Conservation (phyloP, 352 stramenopile genomes). For the Globisporangium radiosum region DNA sequence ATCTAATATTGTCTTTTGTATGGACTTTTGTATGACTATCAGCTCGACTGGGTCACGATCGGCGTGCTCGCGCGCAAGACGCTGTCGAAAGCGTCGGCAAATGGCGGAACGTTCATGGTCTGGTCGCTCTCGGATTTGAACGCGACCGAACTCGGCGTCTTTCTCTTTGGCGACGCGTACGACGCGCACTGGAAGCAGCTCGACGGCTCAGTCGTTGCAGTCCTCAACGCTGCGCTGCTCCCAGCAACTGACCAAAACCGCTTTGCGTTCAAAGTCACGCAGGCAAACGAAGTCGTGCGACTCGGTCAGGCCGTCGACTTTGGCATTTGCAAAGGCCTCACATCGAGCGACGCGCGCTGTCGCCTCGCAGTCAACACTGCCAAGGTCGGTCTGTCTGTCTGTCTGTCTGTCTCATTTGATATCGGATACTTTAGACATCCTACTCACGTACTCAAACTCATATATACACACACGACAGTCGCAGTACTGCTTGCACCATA, state of each 20-base stretch:
- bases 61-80: constrained; percentile 69
- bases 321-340: constrained; percentile 74
- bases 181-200: constrained; percentile 53
- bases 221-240: constrained; percentile 64
- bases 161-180: constrained; percentile 75
- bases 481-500: constrained; percentile 76
- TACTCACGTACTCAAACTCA: background rate
- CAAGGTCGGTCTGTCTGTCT: constrained; percentile 25
- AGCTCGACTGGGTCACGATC: constrained; percentile 81
- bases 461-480: constrained; percentile 19
- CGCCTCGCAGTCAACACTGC: constrained; percentile 67
- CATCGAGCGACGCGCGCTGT: constrained; percentile 46
- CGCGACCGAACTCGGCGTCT: constrained; percentile 60
- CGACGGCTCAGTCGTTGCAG: constrained; percentile 54
- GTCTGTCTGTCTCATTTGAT: background rate
- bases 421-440: background rate
- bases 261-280: constrained; percentile 73
- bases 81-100: constrained; percentile 53
- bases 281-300: constrained; percentile 48
- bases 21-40: background rate
- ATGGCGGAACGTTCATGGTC: constrained; percentile 72
- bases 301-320: constrained; percentile 63
- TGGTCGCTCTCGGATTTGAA: constrained; percentile 73
- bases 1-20: background rate
- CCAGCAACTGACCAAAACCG: constrained; percentile 65